Evolutionary conservation across 768 basidiomycete genomes (phyloP), one percentile per base, ranked within the genome.

Genomic region (Hortiboletus campestris): DNA sequence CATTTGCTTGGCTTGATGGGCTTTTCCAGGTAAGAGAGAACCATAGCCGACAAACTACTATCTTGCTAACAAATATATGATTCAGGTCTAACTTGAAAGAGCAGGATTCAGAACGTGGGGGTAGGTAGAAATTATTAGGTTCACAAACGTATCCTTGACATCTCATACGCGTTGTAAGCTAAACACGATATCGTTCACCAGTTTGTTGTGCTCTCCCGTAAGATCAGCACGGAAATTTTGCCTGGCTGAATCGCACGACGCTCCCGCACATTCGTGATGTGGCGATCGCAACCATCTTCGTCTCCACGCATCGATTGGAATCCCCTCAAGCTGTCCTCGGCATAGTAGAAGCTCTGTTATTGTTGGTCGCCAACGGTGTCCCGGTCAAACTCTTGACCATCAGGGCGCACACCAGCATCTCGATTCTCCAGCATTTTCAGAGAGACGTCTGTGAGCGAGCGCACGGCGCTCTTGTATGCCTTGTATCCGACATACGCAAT

Each of bases 141-240:
- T n/a, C n/a, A n/a, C n/a, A n/a, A n/a, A n/a, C n/a, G n/a, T n/a
- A n/a, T n/a, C n/a, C n/a, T n/a, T n/a, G n/a, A n/a, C n/a, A n/a
- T n/a, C n/a, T n/a, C n/a, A n/a, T n/a, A n/a, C n/a, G n/a, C n/a
- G n/a, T n/a, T n/a, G n/a, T n/a, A n/a, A n/a, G n/a, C n/a, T 25
- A 40, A 50, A 28, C 4, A 20, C 14, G 20, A 31, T 28, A 55
- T 16, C 7, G 36, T 40, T 77, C 76, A 93, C 89, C 90, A 93
- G 70, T 91, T 89, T 83, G 92, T 84, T 61, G 84, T 92, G 72
- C 86, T 93, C 74, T 90, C 86, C 66, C 81, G 76, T 72, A 94
- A 67, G 57, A 91, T 81, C 20, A 91, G 91, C 49, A 88, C 82
- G 3, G 85, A 87, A 57, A 93, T 92, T 36, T 82, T 74, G 19